Evolutionary conservation across 345 rosid genomes (phyloP), one percentile per base, ranked within the genome.

Genomic region (Corymbia maculata): DNA sequence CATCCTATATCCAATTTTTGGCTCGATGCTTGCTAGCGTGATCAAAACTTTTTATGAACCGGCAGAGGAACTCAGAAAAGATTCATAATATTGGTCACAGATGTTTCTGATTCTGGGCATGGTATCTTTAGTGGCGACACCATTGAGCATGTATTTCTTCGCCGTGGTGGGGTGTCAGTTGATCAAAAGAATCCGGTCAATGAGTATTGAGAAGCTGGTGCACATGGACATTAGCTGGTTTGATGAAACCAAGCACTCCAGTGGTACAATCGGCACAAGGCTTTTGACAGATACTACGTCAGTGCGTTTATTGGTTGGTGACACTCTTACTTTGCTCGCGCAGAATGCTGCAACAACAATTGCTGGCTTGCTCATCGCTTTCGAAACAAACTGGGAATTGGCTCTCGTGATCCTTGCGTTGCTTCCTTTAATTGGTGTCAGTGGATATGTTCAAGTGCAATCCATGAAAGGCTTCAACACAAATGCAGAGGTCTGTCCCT

Each of bases 161-260:
- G 45, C 92, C 4, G 87, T 92, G 84, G 92, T 93, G 10, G 90
- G 94, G 3, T 79, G 75, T 52, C 90, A 87, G 89, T 52, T 93
- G 87, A 89, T 92, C 85, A 90, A 90, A 51, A 87, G 93, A 85
- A 90, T 93, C 13, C 13, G 91, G 79, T 87, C 88, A 7, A 90
- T 91, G 89, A 92, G 93, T 70, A 91, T 91, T 32, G 89, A 92
- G 88, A 92, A 90, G 87, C 89, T 92, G 88, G 91, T 94, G 51
- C 49, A 88, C 86, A 92, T 90, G 94, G 94, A 94, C 86, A 86
- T 94, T 28, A 52, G 93, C 42, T 93, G 92, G 94, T 90, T 92
- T 30, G 92, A 93, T 85, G 91, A 91, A 47, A 86, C 89, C 75
- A 90, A 90, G 51, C 92, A 93, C 86, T 92, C 92, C 1, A 93